Conservation (phyloP, 352 stramenopile genomes). For the Phytopythium ostracodes region DNA sequence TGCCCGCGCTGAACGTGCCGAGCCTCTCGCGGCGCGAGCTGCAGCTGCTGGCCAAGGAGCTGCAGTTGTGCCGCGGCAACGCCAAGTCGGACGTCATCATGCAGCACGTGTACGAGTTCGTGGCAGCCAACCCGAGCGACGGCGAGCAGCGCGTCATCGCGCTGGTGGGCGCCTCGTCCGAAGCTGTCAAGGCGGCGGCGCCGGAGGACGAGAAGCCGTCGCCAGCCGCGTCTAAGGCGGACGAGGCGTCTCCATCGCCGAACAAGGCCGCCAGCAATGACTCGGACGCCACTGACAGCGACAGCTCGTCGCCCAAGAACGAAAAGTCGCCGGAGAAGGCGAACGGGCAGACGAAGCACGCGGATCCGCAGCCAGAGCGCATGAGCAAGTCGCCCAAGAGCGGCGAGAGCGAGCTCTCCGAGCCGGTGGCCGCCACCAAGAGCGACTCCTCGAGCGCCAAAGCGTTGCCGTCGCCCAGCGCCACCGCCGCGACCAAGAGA, state of each 20-base stretch:
- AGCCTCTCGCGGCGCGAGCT: slow-evolving; percentile 56
- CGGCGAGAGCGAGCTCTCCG: neutral
- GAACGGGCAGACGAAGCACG: neutral
- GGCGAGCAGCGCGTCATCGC: slow-evolving; percentile 32
- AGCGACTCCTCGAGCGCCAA: neutral
- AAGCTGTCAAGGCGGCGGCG: slow-evolving; percentile 2
- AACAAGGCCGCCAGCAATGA: neutral
- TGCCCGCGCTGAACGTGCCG: slow-evolving; percentile 21
- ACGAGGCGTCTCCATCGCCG: neutral
- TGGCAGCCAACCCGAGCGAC: slow-evolving; percentile 30
- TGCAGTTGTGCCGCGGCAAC: slow-evolving; percentile 61
- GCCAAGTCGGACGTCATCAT: slow-evolving; percentile 67
- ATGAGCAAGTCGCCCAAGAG: neutral
- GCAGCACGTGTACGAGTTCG: slow-evolving; percentile 36
- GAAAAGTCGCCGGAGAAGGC: neutral
- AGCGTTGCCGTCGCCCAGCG: neutral
- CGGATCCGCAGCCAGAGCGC: neutral
- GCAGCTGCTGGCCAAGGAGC: slow-evolving; percentile 58
- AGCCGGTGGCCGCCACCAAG: neutral
- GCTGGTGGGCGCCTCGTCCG: slow-evolving; percentile 13
- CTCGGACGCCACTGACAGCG: slow-evolving; percentile 7
- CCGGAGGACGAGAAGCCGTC: slow-evolving; percentile 2
- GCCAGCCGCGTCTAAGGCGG: neutral
- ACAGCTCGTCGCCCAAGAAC: slow-evolving; percentile 3
- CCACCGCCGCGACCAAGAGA: slow-evolving; percentile 1